Evolutionary conservation across 305 asterid genomes (phyloP), one percentile per base, ranked within the genome.

Genomic region (Solanum hybrid): DNA sequence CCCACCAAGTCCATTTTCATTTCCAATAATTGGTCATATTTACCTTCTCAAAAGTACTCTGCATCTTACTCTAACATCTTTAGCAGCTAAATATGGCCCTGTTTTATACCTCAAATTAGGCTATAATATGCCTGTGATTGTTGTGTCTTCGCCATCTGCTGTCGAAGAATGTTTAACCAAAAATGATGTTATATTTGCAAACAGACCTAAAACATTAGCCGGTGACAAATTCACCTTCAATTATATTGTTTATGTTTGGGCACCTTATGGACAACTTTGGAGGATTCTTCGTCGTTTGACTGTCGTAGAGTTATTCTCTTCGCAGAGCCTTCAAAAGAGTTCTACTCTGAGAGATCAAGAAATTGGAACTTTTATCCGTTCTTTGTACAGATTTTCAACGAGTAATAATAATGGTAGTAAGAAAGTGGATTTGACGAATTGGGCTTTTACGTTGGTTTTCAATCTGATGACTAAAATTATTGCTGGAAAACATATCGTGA

Each of bases 231-330:
- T 88, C 11, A 87, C 90, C 2, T 92, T 77, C 37, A 90, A 90
- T 77, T 92, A 91, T 85, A 38, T 13, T 5, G 71, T 38, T 24
- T 35, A 84, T 2, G 87, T 36, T 0, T 72, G 76, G 85, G 81
- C 92, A n/a, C 92, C 93, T 1, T 92, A 92, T 27, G 93, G 92
- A n/a, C 40, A 91, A 4, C 73, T 88, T 1, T 92, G 94, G 94
- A 78, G 92, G 85, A 82, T 13, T 38, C 77, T 90, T 34, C 91
- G 94, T 17, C 91, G 92, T 1, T 26, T 91, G 13, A 38, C 90
- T 16, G 87, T 80, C 5, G 86, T 89, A 12, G 90, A 89, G 34
- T 46, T 86, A 4, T 87, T 92, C 32, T 90, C 93, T 3, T 56
- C 86, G 6, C n/a, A 26, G 17, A 79, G 93, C 78, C 91, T 91